Base-by-base conservation (phyloP, 2,329 filamentous ascomycete genomes). In the Ophiostoma populinum region DNA sequence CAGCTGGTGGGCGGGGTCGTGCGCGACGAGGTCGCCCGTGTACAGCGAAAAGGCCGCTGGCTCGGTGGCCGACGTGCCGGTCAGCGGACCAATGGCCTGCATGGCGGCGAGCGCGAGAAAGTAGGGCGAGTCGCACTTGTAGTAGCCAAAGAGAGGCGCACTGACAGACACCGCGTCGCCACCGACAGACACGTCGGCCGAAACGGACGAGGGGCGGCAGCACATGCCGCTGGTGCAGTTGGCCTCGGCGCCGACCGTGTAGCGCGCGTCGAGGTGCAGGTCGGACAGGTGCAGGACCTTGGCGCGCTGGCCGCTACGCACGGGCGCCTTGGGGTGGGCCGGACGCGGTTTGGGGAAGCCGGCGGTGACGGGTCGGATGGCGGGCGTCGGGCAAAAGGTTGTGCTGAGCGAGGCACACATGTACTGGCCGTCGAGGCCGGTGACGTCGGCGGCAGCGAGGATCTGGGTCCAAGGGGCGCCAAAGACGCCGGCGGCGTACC, bases 251-350 rank as follows among this genome's bases (percentile, higher is more conserved):
- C 69, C 70, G 2, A 57, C 50, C 17, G 58, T 57, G 46, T 75
- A 75, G 9, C 59, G 54, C 6, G 59, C 61, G 42, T 75, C 69
- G 2, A 74, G 53, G 39, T 74, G 70, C 27, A 70, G 67, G 42
- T 75, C 70, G 10, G 65, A 70, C 47, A 67, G 66, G 45, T 75
- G 70, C 17, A 71, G 65, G 5, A 75, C 55, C 43, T 64, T 61
- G 42, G 71, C 62, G 6, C 59, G 54, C 42, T 67, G 53, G 5
- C 67, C 68, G 42, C 61, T 70, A 12, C 64, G 46, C 35, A 52
- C 52, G 1, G 63, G 65, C 3, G 49, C 50, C 6, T 45, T 55
- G 5, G 52, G 46, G 42, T 64, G 56, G 4, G 42, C 48, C 2
- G 67, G 67, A 44, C 64, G 70, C 3, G 65, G 61, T 45, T 69